Evolutionary conservation across 192 early-diverging fungal genomes (phyloP).

Genomic region (Dissophora globulifera): DNA sequence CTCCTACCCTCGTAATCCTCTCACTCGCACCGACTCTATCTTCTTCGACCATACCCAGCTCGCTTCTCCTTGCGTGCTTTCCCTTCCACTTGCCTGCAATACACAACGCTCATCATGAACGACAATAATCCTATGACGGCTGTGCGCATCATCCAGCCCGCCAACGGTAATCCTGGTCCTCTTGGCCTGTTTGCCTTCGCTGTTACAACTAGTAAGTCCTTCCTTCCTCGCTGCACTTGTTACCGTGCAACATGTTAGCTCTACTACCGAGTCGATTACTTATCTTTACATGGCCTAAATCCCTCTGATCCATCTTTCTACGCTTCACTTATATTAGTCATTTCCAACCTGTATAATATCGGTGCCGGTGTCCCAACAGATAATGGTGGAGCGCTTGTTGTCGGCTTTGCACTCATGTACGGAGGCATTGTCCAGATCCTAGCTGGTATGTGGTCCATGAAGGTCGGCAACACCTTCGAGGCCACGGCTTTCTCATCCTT

Average conservation of each 20-base stretch:
- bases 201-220: slow-evolving; percentile 61
- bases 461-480: slow-evolving; percentile 81
- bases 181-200: slow-evolving; percentile 73
- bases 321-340: too few species aligned
- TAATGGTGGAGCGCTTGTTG: slow-evolving; percentile 59
- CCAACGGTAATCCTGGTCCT: slow-evolving; percentile 70
- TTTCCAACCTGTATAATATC: slow-evolving; percentile 70
- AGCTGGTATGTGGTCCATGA: slow-evolving; percentile 90
- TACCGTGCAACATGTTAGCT: too few species aligned
- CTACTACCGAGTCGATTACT: not conserved
- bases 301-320: too few species aligned
- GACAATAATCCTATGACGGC: slow-evolving; percentile 13
- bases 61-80: too few species aligned
- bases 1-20: too few species aligned
- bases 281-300: not conserved
- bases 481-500: slow-evolving; percentile 80
- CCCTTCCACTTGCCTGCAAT: not conserved
- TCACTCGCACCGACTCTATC: too few species aligned
- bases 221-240: too few species aligned
- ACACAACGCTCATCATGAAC: not conserved
- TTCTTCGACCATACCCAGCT: too few species aligned
- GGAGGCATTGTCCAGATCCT: slow-evolving; percentile 81
- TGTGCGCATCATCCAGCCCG: slow-evolving; percentile 39
- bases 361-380: slow-evolving; percentile 67
- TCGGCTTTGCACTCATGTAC: slow-evolving; percentile 77